Percentiles rank a stretch among this genome's conserved stretches.
phyloP scores from a whole-genome alignment of 2,329 filamentous ascomycete species.

The Colletotrichum falcatum region DNA sequence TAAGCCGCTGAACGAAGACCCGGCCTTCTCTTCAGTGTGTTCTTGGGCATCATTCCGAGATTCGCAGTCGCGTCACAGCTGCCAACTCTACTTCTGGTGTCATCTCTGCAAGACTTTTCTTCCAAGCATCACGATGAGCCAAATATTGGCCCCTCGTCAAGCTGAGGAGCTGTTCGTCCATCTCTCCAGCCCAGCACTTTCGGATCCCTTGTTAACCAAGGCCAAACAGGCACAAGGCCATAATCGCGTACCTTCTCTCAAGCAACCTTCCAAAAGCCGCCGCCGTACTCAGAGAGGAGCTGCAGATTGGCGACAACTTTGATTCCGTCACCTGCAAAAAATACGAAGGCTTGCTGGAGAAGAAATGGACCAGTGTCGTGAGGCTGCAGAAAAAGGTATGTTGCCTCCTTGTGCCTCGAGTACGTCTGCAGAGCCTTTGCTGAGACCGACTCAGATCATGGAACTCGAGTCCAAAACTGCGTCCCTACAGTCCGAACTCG shows the following conservation, averaged over 20 bases:
- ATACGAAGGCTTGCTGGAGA: conserved; percentile 93
- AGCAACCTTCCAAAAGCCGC: conserved; percentile 78
- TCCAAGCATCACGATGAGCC: no score
- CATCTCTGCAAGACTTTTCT: no score
- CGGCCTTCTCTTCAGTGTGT: no score
- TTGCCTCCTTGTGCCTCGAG: background rate
- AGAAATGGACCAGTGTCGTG: conserved; percentile 98
- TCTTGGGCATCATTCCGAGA: no score
- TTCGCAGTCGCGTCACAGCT: no score
- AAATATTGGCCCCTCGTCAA: conserved; percentile 81
- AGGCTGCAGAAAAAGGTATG: conserved; percentile 92
- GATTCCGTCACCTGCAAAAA: conserved; percentile 89
- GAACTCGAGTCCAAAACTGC: conserved; percentile 84
- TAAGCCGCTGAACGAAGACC: no score
- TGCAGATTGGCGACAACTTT: conserved; percentile 76
- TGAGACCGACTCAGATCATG: conserved; percentile 83
- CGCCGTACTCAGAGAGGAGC: conserved; percentile 79
- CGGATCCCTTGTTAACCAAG: conserved; percentile 15
- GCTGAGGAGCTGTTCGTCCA: conserved; percentile 82
- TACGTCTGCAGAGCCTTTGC: no score
- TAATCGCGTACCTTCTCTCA: conserved; percentile 87
- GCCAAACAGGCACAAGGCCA: conserved; percentile 82
- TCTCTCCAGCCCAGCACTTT: no score
- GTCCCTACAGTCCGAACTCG: conserved; percentile 83
- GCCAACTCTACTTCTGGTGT: no score